Percentiles rank a stretch among this genome's conserved stretches.
Evolutionary conservation across 2,329 filamentous ascomycete genomes (phyloP).

Genomic region (Akanthomyces muscarius): DNA sequence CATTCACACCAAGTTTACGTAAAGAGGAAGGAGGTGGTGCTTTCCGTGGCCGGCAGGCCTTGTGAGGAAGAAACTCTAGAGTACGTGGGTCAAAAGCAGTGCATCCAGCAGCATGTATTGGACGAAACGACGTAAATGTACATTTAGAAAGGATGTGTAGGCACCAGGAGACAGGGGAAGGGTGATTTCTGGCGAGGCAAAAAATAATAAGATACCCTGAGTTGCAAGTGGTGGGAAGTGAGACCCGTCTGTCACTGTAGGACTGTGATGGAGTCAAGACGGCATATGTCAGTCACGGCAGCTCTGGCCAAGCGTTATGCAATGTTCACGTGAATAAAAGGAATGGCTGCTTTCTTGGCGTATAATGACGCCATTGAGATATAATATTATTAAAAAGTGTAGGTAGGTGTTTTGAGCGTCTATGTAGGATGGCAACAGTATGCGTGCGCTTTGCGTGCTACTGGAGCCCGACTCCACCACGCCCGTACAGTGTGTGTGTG

Average conservation of each 20-base stretch:
- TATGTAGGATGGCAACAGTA: not conserved
- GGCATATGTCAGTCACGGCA: not conserved
- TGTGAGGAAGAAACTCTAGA: not conserved
- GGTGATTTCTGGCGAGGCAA: not conserved
- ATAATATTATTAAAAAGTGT: not conserved
- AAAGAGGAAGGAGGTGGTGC: slow-evolving; percentile 25
- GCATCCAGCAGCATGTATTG: not conserved
- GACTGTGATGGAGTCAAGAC: not conserved
- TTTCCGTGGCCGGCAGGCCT: not conserved
- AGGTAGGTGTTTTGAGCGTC: not conserved
- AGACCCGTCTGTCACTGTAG: not conserved
- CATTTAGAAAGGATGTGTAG: not conserved
- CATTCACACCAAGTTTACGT: slow-evolving; percentile 97
- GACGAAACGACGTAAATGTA: slow-evolving; percentile 5
- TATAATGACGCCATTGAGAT: not conserved
- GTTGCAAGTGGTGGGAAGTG: not conserved
- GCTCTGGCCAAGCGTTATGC: too few relatives aligned
- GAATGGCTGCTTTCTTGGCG: not conserved
- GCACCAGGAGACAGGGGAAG: not conserved
- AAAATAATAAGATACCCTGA: slow-evolving; percentile 9
- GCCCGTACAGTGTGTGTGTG: not conserved
- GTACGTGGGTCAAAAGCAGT: not conserved
- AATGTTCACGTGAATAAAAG: not conserved
- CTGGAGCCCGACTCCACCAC: slow-evolving; percentile 7
- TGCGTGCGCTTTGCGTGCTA: slow-evolving; percentile 6